A percentile compares a stretch with the other conserved stretches of the same genome.
Conservation (phyloP, 495 filamentous ascomycete genomes). For the Ramalina peruviana region DNA sequence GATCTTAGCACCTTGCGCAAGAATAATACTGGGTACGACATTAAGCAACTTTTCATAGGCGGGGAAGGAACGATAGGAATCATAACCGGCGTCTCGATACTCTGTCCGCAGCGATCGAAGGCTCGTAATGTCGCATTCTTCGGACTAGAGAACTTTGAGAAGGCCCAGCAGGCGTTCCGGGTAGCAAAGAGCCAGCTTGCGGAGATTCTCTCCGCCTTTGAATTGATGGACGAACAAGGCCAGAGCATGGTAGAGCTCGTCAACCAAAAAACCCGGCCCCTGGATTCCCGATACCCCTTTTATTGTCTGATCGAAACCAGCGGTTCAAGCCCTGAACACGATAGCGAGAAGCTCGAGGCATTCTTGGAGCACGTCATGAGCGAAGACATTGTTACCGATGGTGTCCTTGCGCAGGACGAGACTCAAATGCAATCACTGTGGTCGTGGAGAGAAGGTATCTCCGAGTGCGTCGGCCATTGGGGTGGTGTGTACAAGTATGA, state of each 20-base stretch:
- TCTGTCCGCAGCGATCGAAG: slow-evolving; percentile 72
- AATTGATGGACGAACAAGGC: slow-evolving; percentile 80
- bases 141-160: slow-evolving; percentile 71
- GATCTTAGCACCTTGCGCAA: slow-evolving; percentile 78
- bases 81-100: slow-evolving; percentile 76
- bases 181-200: slow-evolving; percentile 80
- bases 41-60: slow-evolving; percentile 96
- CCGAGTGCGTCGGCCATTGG: slow-evolving; percentile 76
- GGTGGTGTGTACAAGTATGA: slow-evolving; percentile 98
- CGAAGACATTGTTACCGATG: slow-evolving; percentile 70
- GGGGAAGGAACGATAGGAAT: slow-evolving; percentile 89
- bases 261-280: slow-evolving; percentile 60
- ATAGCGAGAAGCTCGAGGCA: slow-evolving; percentile 65
- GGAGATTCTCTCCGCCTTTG: slow-evolving; percentile 94
- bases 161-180: slow-evolving; percentile 66
- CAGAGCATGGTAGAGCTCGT: slow-evolving; percentile 63
- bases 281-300: slow-evolving; percentile 76
- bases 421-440: slow-evolving; percentile 77
- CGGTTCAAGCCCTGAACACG: slow-evolving; percentile 86
- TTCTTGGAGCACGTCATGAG: slow-evolving; percentile 90
- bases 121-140: slow-evolving; percentile 87
- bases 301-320: slow-evolving; percentile 95
- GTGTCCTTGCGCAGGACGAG: slow-evolving; percentile 81
- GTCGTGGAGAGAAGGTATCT: slow-evolving; percentile 86
- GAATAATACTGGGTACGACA: slow-evolving; percentile 96